Evolutionary conservation across 257 asterid genomes (phyloP), one percentile per base, ranked within the genome.

Genomic region (Nemophila menziesii): DNA sequence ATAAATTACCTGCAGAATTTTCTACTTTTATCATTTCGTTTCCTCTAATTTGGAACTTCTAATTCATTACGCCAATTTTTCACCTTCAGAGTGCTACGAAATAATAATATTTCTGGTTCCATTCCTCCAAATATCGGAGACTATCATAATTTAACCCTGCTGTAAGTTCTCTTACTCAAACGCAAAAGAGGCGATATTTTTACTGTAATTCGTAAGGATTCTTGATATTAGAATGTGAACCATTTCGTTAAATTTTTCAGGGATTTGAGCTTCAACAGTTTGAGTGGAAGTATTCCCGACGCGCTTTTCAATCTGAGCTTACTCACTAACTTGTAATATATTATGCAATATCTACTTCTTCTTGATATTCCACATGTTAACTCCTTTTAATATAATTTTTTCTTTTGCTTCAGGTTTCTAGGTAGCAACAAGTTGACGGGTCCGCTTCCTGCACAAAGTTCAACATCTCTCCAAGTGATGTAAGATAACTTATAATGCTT

Each of bases 241-340:
- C 36, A 29, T 29, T 29, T 44, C 37, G 38, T 45, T 55, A 16
- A 41, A 33, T 49, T 63, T 61, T 55, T 57, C 78, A 86, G 96
- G 75, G 96, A 86, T 60, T 72, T 86, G 76, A 79, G 94, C 78
- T 82, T 77, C 90, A 86, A 86, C 69, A 74, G 64, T 64, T 64
- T 86, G 70, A 66, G 68, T 2, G 96, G 84, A 44, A 24, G 44
- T 43, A 48, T 76, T 44, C 86, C 92, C 15, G 73, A 64, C 10
- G 51, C 58, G 15, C 77, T 86, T 52, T 66, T 86, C 71, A 76
- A 76, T 39, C 68, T 60, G 48, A 55, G 46, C 49, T 50, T 62
- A 29, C 79, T 82, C 42, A 69, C 65, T 44, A 48, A 68, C 71
- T 39, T 79, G 94, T 74, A 76, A 71, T 34, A 47, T 37, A 14